These are phyloP conservation scores for Immersiella caudata DNA, from an alignment of 495 filamentous ascomycete species.

Conservation along the genomic window DNA sequence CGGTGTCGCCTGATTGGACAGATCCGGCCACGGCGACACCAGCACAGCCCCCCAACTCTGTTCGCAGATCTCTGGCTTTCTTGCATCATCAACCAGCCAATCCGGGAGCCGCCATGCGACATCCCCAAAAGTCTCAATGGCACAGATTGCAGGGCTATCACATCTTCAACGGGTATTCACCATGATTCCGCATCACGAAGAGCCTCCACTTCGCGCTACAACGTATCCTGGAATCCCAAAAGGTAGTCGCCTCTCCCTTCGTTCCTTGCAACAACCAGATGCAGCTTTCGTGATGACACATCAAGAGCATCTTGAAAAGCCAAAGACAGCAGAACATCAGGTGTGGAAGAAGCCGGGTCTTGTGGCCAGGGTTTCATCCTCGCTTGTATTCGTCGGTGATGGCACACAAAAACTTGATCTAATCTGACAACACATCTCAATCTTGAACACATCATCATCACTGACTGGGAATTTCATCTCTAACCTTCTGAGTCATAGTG, in stretches of 20 bases:
- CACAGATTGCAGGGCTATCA: neutral
- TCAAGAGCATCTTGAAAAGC: constrained; percentile 42
- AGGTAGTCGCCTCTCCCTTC: constrained; percentile 14
- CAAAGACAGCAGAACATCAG: constrained; percentile 43
- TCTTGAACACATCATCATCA: constrained; percentile 4
- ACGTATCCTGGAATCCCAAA: neutral
- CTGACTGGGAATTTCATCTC: constrained; percentile 29
- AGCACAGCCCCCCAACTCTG: constrained; percentile 28
- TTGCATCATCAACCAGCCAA: constrained; percentile 13
- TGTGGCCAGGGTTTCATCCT: constrained; percentile 51
- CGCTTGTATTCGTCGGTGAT: constrained; percentile 50
- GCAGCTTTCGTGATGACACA: constrained; percentile 43
- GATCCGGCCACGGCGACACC: neutral
- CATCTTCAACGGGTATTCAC: neutral
- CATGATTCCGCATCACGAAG: neutral
- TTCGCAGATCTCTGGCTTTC: constrained; percentile 14
- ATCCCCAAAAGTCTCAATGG: neutral
- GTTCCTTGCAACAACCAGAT: neutral
- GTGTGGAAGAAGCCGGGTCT: constrained; percentile 48
- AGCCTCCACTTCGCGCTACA: neutral
- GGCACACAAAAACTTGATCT: constrained; percentile 56
- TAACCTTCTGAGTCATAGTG: constrained; percentile 56
- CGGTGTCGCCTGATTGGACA: constrained; percentile 24
- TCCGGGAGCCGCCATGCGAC: neutral
- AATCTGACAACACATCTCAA: constrained; percentile 46